A percentile compares a stretch with the other conserved stretches of the same genome.
Evolutionary conservation across 176 grass and related monocot genomes (phyloP).

Genomic region (Oryza punctata): DNA sequence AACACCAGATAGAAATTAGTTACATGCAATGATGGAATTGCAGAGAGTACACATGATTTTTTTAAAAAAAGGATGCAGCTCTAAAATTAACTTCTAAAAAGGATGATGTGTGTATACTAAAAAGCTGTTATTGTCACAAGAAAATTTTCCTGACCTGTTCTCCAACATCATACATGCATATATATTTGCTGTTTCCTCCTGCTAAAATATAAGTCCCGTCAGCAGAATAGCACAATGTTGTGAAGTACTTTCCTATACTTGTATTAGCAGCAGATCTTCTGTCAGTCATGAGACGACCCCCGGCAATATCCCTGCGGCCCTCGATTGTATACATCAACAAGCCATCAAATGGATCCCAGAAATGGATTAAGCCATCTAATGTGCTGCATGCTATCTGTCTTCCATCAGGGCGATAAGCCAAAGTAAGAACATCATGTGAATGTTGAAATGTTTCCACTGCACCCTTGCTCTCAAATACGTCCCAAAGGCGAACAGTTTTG

Average conservation of each 20-base stretch:
- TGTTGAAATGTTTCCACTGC: slow-evolving; percentile 90
- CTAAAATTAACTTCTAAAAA: neutral
- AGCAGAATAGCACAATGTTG: slow-evolving; percentile 86
- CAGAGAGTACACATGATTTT: neutral
- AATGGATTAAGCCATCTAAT: slow-evolving; percentile 88
- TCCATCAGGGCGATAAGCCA: slow-evolving; percentile 91
- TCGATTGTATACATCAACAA: slow-evolving; percentile 92
- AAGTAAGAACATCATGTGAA: slow-evolving; percentile 92
- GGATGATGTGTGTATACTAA: neutral
- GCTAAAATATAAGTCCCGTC: slow-evolving; percentile 94
- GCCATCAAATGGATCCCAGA: slow-evolving; percentile 93
- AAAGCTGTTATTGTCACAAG: slow-evolving; percentile 25
- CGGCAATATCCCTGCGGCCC: slow-evolving; percentile 84
- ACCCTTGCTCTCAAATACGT: slow-evolving; percentile 95
- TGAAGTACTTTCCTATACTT: slow-evolving; percentile 89
- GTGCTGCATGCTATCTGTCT: slow-evolving; percentile 92
- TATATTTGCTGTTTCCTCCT: slow-evolving; percentile 91
- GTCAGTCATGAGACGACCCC: slow-evolving; percentile 93
- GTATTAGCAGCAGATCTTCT: slow-evolving; percentile 85
- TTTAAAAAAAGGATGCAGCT: neutral
- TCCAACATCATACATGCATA: slow-evolving; percentile 95
- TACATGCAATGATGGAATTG: slow-evolving; percentile 1
- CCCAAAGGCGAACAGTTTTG: slow-evolving; percentile 92
- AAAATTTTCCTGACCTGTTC: slow-evolving; percentile 75
- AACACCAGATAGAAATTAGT: neutral